Evolutionary conservation across 1,284 basidiomycete genomes (phyloP), one percentile per base, ranked within the genome.

Genomic region (Fomitopsis palustris): DNA sequence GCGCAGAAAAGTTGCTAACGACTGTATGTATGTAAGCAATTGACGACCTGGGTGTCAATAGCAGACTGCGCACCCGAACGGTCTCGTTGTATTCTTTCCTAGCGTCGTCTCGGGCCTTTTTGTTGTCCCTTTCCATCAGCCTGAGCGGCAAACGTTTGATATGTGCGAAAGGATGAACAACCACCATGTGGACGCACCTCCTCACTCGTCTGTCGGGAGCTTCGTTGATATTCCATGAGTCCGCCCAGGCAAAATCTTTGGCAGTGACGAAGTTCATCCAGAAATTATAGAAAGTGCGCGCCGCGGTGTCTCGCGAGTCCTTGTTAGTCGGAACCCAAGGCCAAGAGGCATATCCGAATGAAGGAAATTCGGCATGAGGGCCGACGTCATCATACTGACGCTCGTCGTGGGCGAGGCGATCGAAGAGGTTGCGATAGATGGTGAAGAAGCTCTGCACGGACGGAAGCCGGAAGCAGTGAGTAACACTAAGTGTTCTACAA

Each of bases 71-170:
- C 67, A 95, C 94, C 69, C 90, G 79, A 37, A 99, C 81, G 1
- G 90, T 90, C 49, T 98, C 96, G 67, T 96, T 98, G 74, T 97
- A 99, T 65, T 99, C 96, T 69, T 85, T 85, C 39, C 92, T 82
- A 6, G 92, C 90, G 43, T 93, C 90, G 41, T 97, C 94, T 16
- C 96, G 82, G 8, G 87, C 85, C 67, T 95, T 95, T 74, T 93
- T 95, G 74, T 99, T 99, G 67, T 98, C 97, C 69, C 90, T 93
- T 72, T 99, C 97, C 90, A 99, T 96, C 39, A 95, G 69, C 62
- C 93, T 90, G 57, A 4, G 23, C 25, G 53, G 58, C 47, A 52
- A 33, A 49, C 42, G 51, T 23, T 38, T n/a, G n/a, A 53, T 16
- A n/a, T 23, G 6, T 16, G 29, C 17, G 17, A 23, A 6, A 6